Evolutionary conservation across 225 moss, liverwort and hornwort species (phyloP).

Genomic region (Physcomitrellopsis africana): DNA sequence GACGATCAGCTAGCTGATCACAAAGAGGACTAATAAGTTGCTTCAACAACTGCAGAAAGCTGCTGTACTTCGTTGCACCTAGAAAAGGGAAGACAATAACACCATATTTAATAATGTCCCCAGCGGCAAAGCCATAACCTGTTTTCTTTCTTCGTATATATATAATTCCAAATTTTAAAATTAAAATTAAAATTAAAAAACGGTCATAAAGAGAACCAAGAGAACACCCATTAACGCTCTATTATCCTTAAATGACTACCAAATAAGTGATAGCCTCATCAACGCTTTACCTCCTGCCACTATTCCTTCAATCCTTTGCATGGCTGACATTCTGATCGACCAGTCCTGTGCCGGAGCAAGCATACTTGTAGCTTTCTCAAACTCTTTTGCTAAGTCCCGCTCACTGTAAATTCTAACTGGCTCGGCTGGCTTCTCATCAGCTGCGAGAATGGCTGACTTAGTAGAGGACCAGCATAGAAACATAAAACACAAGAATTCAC

Average conservation of each 20-base stretch:
- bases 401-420: conserved; percentile 84
- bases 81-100: conserved; percentile 26
- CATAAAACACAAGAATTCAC: conserved; percentile 12
- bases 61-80: conserved; percentile 82
- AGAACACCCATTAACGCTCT: background rate
- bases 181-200: background rate
- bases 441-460: conserved; percentile 46
- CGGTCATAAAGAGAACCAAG: conserved; percentile 14
- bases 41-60: conserved; percentile 82
- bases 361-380: conserved; percentile 83
- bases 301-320: conserved; percentile 92
- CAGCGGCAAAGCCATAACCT: background rate
- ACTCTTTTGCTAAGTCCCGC: conserved; percentile 83
- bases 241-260: background rate
- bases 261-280: background rate
- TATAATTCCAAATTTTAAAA: too few species aligned
- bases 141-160: background rate
- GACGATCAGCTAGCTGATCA: conserved; percentile 87
- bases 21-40: conserved; percentile 87
- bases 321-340: conserved; percentile 90
- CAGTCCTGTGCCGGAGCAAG: conserved; percentile 91
- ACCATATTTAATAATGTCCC: conserved; percentile 13
- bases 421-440: conserved; percentile 82
- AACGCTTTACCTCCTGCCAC: conserved; percentile 75
- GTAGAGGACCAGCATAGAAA: conserved; percentile 15